Evolutionary conservation across 108 stramenopile species (phyloP).

Genomic region (Pseudonitzschia multistriata): DNA sequence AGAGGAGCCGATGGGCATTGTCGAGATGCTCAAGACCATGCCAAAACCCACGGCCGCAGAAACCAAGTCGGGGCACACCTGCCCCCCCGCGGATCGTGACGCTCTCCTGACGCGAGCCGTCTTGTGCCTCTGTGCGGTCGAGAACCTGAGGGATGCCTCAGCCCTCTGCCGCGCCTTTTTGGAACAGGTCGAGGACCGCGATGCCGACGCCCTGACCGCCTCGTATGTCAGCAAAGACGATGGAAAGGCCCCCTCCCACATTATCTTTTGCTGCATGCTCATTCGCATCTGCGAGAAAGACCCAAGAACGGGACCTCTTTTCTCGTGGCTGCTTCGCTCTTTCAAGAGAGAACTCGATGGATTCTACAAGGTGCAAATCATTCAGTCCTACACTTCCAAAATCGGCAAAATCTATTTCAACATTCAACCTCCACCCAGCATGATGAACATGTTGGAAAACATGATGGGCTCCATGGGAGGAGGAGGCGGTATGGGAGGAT

Average conservation of each 20-base stretch:
- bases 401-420: slow-evolving; percentile 87
- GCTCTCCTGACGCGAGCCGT: slow-evolving; percentile 78
- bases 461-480: slow-evolving; percentile 85
- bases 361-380: slow-evolving; percentile 66
- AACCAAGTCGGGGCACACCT: slow-evolving; percentile 59
- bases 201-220: slow-evolving; percentile 53
- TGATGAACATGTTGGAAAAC: slow-evolving; percentile 88
- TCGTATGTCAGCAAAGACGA: slow-evolving; percentile 78
- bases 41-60: slow-evolving; percentile 72
- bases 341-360: slow-evolving; percentile 74
- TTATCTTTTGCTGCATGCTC: slow-evolving; percentile 73
- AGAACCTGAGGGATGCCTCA: slow-evolving; percentile 78
- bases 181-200: slow-evolving; percentile 58
- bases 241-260: slow-evolving; percentile 75
- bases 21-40: slow-evolving; percentile 60
- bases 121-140: slow-evolving; percentile 65
- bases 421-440: slow-evolving; percentile 86
- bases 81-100: slow-evolving; percentile 76
- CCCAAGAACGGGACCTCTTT: slow-evolving; percentile 75
- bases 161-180: slow-evolving; percentile 48
- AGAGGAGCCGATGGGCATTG: slow-evolving; percentile 59
- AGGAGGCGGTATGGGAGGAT: slow-evolving; percentile 57
- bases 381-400: slow-evolving; percentile 78
- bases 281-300: slow-evolving; percentile 83
- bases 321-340: slow-evolving; percentile 71